phyloP scores from a whole-genome alignment of 2,329 filamentous ascomycete genomes.

The Fonsecaea pedrosoi region DNA sequence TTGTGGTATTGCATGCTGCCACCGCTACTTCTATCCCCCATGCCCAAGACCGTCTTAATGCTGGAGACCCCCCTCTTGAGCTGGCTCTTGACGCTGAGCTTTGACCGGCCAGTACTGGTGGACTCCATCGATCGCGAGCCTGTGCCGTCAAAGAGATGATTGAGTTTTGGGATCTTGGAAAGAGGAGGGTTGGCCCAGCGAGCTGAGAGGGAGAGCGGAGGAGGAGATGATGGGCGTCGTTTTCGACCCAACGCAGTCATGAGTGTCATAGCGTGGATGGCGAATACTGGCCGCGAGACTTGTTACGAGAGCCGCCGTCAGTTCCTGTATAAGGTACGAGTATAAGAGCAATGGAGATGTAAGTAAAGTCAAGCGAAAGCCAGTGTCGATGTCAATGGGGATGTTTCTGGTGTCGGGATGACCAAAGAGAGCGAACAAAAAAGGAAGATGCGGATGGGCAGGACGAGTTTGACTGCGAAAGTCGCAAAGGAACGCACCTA shows the following conservation, averaged over 20 bases:
- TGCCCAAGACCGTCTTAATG: constrained; percentile 31
- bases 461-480: no score
- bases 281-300: neutral
- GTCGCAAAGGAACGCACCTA: neutral
- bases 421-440: neutral
- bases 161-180: constrained; percentile 28
- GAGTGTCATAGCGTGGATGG: constrained; percentile 28
- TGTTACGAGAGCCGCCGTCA: neutral
- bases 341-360: constrained; percentile 19
- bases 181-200: constrained; percentile 18
- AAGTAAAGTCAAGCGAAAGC: constrained; percentile 15
- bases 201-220: constrained; percentile 1
- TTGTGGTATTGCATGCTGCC: constrained; percentile 18
- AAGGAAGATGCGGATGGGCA: neutral
- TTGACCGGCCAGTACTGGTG: constrained; percentile 30
- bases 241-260: constrained; percentile 31
- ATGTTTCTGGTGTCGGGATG: constrained; percentile 11
- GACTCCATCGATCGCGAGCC: constrained; percentile 35
- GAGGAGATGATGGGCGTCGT: constrained; percentile 18
- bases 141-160: constrained; percentile 35
- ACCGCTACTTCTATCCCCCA: constrained; percentile 24
- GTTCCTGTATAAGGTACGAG: constrained; percentile 11
- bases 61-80: constrained; percentile 32
- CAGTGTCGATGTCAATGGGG: constrained; percentile 14
- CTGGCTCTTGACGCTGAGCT: constrained; percentile 31